These are phyloP conservation scores for Diaporthe destruens DNA, from an alignment of 2,329 filamentous ascomycete genomes.

Conservation along the genomic window DNA sequence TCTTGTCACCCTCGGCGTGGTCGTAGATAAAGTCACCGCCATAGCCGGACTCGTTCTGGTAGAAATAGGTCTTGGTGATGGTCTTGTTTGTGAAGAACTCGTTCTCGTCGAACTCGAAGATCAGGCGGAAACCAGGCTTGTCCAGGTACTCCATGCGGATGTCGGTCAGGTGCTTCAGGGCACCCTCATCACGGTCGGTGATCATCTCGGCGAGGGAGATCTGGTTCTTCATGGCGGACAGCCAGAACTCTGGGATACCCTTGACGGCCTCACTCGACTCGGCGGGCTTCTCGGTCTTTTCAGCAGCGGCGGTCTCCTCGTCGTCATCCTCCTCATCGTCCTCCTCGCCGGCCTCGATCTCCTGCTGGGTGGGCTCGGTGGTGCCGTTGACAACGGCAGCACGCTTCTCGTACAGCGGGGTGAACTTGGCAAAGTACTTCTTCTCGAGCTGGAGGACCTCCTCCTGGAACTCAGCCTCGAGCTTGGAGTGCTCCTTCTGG, in stretches of 20 bases:
- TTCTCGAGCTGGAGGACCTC: slow-evolving; percentile 98
- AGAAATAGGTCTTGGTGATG: slow-evolving; percentile 98
- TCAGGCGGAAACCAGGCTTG: slow-evolving; percentile 96
- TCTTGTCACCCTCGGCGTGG: slow-evolving; percentile 97
- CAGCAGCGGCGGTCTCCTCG: slow-evolving; percentile 56
- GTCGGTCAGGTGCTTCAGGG: slow-evolving; percentile 89
- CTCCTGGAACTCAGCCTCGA: slow-evolving; percentile 98
- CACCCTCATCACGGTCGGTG: slow-evolving; percentile 95
- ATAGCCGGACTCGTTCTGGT: slow-evolving; percentile 98
- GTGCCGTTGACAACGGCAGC: slow-evolving; percentile 91
- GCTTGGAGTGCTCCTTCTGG: slow-evolving; percentile 98
- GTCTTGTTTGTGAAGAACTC: slow-evolving; percentile 98
- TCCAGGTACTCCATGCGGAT: slow-evolving; percentile 99
- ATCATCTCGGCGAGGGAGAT: slow-evolving; percentile 98
- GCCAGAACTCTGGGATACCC: slow-evolving; percentile 99
- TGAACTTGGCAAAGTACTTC: slow-evolving; percentile 99
- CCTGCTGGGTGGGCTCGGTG: slow-evolving; percentile 86
- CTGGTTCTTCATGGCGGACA: slow-evolving; percentile 99
- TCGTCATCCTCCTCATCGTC: slow-evolving; percentile 78
- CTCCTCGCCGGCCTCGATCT: slow-evolving; percentile 88
- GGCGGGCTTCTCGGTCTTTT: slow-evolving; percentile 71
- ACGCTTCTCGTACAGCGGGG: slow-evolving; percentile 95
- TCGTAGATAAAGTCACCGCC: slow-evolving; percentile 99
- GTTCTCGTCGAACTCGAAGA: slow-evolving; percentile 97
- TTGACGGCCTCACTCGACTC: slow-evolving; percentile 68